Base-by-base conservation (phyloP, 2,329 filamentous ascomycete genomes). In the Penicillium sp. region DNA sequence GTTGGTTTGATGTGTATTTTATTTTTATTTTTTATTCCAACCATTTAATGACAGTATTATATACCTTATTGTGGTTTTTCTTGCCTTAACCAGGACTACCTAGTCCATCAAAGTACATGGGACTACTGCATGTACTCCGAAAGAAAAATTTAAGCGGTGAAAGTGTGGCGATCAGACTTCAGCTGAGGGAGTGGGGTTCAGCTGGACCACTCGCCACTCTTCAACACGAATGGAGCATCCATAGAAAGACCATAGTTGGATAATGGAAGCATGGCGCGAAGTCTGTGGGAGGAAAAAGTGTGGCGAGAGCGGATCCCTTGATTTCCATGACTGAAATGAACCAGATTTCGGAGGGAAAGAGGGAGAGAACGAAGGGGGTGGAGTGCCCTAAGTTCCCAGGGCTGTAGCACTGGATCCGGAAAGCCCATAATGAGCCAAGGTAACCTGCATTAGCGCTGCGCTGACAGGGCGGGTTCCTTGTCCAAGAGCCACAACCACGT, bases 381-480 rank as follows among this genome's bases (percentile, higher is more conserved):
- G 67, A 66, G 63, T 58, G 59, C 65, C 59, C 66, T 68, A 67
- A 60, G 64, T 67, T 71, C 68, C 71, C 71, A 67, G 69, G 66
- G 66, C 71, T 71, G 63, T 66, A 72, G 71, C 63, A 66, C 66
- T 69, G 71, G 71, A 67, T 66, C 64, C 60, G 59, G 56, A 62
- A 63, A 56, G 59, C 57, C 63, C 63, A 65, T 65, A 52, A 64
- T 63, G 54, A 61, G 59, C 61, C 63, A 68, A 66, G 70, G 69
- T 65, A 72, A 71, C 66, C 63, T 72, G 71, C 71, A 72, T 73
- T 73, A 73, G 71, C 67, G 70, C 56, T 59, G 60, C 62, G 63
- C 64, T 64, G 67, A 62, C 65, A 61, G 57, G 62, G 59, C 60
- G 60, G 60, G 60, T 64, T 62, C 60, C 53, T 62, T 61, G 56